A percentile compares a stretch with the other conserved stretches of the same genome.
These are phyloP conservation scores for Sisymbrium irio DNA, from an alignment of 345 rosid species.

Conservation along the genomic window DNA sequence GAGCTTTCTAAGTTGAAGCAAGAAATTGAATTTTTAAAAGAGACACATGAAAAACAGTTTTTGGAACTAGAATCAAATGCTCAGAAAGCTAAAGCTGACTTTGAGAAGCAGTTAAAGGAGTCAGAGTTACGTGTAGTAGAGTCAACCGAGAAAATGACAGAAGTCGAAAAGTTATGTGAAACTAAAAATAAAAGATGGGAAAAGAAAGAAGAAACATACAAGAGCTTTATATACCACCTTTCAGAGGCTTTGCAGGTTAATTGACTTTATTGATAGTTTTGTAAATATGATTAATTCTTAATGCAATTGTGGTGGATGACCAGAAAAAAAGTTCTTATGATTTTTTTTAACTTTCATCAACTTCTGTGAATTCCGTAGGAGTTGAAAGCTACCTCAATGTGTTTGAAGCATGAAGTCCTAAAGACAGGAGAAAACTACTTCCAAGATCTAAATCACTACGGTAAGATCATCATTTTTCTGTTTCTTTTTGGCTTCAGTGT, in stretches of 20 bases:
- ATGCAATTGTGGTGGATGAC: neutral
- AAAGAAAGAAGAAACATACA: constrained; percentile 55
- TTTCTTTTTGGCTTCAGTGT: neutral
- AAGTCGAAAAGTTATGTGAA: constrained; percentile 63
- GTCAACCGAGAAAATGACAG: constrained; percentile 53
- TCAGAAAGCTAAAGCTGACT: constrained; percentile 43
- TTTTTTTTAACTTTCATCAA: neutral
- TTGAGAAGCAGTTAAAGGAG: constrained; percentile 56
- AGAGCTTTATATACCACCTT: constrained; percentile 52
- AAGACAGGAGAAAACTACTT: constrained; percentile 49
- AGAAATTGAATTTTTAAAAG: constrained; percentile 51
- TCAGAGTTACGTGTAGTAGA: constrained; percentile 47
- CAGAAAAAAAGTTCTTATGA: neutral
- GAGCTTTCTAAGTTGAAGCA: constrained; percentile 56
- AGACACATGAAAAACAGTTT: constrained; percentile 44
- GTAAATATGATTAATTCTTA: neutral
- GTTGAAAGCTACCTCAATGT: constrained; percentile 53
- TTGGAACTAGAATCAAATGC: constrained; percentile 46
- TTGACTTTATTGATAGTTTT: constrained; percentile 21
- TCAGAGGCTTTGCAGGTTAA: constrained; percentile 54
- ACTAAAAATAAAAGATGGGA: constrained; percentile 65
- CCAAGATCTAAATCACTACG: constrained; percentile 57
- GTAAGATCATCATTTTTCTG: constrained; percentile 32
- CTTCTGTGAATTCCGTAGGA: constrained; percentile 45
- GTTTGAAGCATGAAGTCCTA: constrained; percentile 59